Evolutionary conservation across 2,329 filamentous ascomycete genomes (phyloP).

Genomic region (Pyrenochaeta sp.): DNA sequence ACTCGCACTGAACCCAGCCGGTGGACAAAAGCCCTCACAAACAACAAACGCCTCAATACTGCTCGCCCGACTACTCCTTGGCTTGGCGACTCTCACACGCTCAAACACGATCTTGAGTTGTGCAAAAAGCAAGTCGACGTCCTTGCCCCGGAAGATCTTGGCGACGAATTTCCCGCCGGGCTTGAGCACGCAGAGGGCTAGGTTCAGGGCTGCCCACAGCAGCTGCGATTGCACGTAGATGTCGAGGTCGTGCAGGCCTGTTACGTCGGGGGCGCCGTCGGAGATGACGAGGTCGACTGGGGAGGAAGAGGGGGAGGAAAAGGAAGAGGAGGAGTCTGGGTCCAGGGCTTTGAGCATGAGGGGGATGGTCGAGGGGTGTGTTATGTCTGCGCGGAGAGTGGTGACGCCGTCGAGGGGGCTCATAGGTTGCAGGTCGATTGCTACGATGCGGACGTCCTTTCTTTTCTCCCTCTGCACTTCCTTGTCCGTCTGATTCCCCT

Average conservation of each 20-base stretch:
- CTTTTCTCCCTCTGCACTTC: constrained; percentile 54
- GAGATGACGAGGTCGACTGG: constrained; percentile 94
- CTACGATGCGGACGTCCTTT: constrained; percentile 87
- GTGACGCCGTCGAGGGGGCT: constrained; percentile 90
- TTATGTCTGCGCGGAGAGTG: constrained; percentile 93
- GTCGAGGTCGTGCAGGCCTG: constrained; percentile 93
- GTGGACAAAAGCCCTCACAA: constrained; percentile 86
- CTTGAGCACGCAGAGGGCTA: constrained; percentile 89
- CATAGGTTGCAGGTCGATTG: constrained; percentile 96
- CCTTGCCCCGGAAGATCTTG: constrained; percentile 94
- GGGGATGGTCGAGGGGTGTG: constrained; percentile 92
- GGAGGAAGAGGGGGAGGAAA: constrained; percentile 63
- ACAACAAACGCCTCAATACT: constrained; percentile 97
- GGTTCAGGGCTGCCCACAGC: constrained; percentile 90
- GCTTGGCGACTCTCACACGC: constrained; percentile 88
- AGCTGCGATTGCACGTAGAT: constrained; percentile 98
- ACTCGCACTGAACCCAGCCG: constrained; percentile 76
- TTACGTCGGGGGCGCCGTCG: constrained; percentile 95
- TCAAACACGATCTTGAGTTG: constrained; percentile 93
- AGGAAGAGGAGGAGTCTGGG: constrained; percentile 61
- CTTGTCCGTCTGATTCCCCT: too few relatives aligned
- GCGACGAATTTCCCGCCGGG: constrained; percentile 96
- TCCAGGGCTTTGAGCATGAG: constrained; percentile 86
- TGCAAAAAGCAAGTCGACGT: constrained; percentile 94
- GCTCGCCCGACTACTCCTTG: constrained; percentile 90